Evolutionary conservation across 768 basidiomycete genomes (phyloP).

Genomic region (Kwoniella shandongensis): DNA sequence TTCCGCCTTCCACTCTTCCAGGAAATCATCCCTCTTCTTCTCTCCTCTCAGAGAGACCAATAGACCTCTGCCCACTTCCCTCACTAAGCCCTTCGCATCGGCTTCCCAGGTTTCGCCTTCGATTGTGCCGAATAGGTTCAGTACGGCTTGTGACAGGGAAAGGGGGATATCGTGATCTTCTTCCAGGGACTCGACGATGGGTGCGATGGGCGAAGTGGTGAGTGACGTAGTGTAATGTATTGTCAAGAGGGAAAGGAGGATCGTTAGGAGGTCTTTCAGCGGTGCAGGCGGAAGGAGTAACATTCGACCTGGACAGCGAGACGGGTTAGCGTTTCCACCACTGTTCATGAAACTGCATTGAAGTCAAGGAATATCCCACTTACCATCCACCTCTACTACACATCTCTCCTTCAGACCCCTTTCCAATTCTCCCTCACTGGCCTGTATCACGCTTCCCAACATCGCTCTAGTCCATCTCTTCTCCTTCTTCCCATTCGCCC

Average conservation of each 20-base stretch:
- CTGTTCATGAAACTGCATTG: no score
- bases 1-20: slow-evolving; percentile 67
- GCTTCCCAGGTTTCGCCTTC: slow-evolving; percentile 55
- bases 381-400: slow-evolving; percentile 72
- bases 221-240: slow-evolving; percentile 49
- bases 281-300: slow-evolving; percentile 64
- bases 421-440: slow-evolving; percentile 73
- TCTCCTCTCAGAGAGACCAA: slow-evolving; percentile 64
- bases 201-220: slow-evolving; percentile 5
- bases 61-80: slow-evolving; percentile 74
- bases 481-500: slow-evolving; percentile 54
- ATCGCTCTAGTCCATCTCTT: slow-evolving; percentile 62
- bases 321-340: no score
- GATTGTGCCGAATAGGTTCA: slow-evolving; percentile 3
- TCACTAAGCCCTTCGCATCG: slow-evolving; percentile 58
- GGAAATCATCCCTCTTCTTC: slow-evolving; percentile 56
- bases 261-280: slow-evolving; percentile 62
- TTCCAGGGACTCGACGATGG: slow-evolving; percentile 62
- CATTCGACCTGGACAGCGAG: slow-evolving; percentile 61
- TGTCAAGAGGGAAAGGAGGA: slow-evolving; percentile 73
- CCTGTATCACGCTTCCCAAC: slow-evolving; percentile 69
- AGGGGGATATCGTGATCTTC: slow-evolving; percentile 71
- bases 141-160: slow-evolving; percentile 52
- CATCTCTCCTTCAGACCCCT: slow-evolving; percentile 66
- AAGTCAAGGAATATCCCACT: slow-evolving; percentile 18